A percentile compares a stretch with the other conserved stretches of the same genome.
phyloP scores from a whole-genome alignment of 441 rosid genomes.

The Sinapis alba region DNA sequence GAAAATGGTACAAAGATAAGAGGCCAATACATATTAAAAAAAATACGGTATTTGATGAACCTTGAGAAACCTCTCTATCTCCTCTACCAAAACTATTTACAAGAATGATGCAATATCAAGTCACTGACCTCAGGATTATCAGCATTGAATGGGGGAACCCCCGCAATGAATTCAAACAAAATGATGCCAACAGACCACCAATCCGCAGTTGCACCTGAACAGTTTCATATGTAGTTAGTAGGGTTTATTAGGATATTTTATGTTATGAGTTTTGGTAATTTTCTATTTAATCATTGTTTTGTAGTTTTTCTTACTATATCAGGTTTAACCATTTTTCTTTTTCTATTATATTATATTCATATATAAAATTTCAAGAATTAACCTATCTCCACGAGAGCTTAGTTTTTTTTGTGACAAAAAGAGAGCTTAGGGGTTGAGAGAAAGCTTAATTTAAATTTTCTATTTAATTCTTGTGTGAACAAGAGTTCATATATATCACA shows the following conservation, averaged over 20 bases:
- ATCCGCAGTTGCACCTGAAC: conserved; percentile 82
- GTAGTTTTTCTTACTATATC: background rate
- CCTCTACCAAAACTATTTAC: background rate
- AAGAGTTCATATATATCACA: background rate
- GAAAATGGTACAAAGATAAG: background rate
- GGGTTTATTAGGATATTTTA: background rate
- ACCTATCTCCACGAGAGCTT: background rate
- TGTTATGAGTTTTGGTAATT: background rate
- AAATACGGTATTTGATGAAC: conserved; percentile 1
- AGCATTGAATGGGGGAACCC: conserved; percentile 86
- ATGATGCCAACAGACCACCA: conserved; percentile 97
- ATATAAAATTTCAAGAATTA: background rate
- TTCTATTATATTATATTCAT: background rate
- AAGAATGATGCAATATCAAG: conserved; percentile 7
- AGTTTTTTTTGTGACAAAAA: background rate
- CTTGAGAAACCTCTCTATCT: conserved; percentile 15
- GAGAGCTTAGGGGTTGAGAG: background rate
- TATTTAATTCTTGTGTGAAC: background rate
- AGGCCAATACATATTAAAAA: background rate
- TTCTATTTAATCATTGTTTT: background rate
- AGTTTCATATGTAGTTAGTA: background rate
- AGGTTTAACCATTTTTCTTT: background rate
- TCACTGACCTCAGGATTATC: conserved; percentile 65
- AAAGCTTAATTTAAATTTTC: background rate
- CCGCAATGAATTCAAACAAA: conserved; percentile 80